Evolutionary conservation across 2,329 filamentous ascomycete genomes (phyloP).

Genomic region (Aspergillus sp.): DNA sequence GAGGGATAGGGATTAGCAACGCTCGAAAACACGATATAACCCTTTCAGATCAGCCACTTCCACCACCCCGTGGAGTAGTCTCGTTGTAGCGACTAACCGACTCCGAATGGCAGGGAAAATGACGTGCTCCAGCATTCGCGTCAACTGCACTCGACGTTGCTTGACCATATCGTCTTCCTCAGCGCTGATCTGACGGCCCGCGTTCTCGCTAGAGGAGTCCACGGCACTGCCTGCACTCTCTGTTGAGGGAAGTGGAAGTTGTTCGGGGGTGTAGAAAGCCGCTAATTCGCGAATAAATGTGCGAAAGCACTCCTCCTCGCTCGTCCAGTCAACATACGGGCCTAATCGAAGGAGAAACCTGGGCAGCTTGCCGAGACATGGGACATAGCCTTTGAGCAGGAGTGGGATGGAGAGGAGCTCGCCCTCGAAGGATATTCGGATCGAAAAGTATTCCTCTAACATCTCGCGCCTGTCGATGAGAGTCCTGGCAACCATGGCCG

Average conservation of each 20-base stretch:
- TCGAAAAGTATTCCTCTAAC: constrained; percentile 86
- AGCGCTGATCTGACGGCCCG: constrained; percentile 24
- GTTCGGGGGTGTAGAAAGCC: constrained; percentile 85
- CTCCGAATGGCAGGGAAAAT: constrained; percentile 88
- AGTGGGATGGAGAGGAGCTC: constrained; percentile 77
- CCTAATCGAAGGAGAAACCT: constrained; percentile 84
- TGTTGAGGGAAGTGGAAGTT: constrained; percentile 56
- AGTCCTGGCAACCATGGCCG: constrained; percentile 63
- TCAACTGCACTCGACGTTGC: constrained; percentile 64
- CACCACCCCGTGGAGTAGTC: constrained; percentile 71
- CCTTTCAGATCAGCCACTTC: constrained; percentile 92
- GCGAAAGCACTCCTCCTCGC: constrained; percentile 82
- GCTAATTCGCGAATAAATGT: constrained; percentile 84
- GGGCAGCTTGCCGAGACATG: constrained; percentile 80
- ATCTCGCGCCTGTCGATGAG: constrained; percentile 77
- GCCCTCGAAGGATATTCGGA: constrained; percentile 76
- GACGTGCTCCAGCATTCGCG: constrained; percentile 73
- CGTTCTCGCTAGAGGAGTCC: neutral
- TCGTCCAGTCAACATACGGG: constrained; percentile 80
- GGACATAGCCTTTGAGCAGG: constrained; percentile 83
- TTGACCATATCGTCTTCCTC: constrained; percentile 47
- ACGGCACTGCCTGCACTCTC: neutral
- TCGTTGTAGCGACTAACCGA: constrained; percentile 75
- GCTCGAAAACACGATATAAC: constrained; percentile 89
- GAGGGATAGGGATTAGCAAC: constrained; percentile 59